Percentiles rank a stretch among this genome's conserved stretches.
These are phyloP conservation scores for Corymbia citriodora DNA, from an alignment of 441 rosid species.

Conservation along the genomic window DNA sequence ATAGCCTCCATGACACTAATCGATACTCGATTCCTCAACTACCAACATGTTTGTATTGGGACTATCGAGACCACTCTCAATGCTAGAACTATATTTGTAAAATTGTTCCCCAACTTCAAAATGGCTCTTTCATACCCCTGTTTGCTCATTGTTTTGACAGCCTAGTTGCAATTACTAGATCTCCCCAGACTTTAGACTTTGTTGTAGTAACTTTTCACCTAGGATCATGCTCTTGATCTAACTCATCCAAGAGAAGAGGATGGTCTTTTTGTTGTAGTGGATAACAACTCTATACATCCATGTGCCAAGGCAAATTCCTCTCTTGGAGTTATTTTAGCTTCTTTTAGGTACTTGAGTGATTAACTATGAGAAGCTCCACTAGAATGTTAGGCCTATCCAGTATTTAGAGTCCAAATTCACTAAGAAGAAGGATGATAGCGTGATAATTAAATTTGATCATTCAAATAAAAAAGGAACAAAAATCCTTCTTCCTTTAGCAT, in stretches of 20 bases:
- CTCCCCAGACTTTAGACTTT: background rate
- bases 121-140: too few relatives aligned
- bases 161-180: background rate
- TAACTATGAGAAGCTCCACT: background rate
- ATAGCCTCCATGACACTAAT: too few relatives aligned
- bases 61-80: too few relatives aligned
- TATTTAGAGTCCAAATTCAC: background rate
- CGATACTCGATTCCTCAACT: too few relatives aligned
- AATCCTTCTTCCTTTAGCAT: too few relatives aligned
- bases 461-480: background rate
- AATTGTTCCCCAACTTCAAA: too few relatives aligned
- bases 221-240: background rate
- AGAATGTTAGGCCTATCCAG: background rate
- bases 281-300: background rate
- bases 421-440: background rate
- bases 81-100: too few relatives aligned
- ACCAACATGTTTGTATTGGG: too few relatives aligned
- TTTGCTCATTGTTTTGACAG: background rate
- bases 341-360: background rate
- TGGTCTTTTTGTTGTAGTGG: background rate
- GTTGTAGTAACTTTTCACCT: background rate
- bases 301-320: background rate
- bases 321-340: background rate
- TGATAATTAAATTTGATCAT: background rate
- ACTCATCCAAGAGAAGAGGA: background rate